Conservation (phyloP, 139 green algal species). For the Micromonas pusilla region DNA sequence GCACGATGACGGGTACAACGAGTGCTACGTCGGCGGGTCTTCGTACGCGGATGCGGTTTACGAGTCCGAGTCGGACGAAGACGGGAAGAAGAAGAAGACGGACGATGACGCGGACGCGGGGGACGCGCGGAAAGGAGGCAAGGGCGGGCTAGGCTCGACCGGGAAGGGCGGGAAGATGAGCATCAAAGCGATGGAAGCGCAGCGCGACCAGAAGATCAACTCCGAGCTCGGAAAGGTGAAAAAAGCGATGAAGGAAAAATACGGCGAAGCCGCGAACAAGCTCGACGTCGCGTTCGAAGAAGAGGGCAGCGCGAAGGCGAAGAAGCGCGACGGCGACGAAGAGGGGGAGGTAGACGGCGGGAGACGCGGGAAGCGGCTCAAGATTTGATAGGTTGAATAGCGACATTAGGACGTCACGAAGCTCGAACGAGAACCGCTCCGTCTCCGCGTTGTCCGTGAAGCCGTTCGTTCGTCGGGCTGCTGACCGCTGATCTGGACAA, state of each 20-base stretch:
- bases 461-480: too few relatives aligned
- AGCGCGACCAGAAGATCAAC: neutral
- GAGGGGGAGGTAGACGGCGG: neutral
- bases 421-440: too few relatives aligned
- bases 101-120: neutral
- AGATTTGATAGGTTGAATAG: neutral
- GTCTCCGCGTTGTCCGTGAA: too few relatives aligned
- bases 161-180: neutral
- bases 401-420: too few relatives aligned
- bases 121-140: neutral
- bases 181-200: neutral
- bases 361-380: neutral
- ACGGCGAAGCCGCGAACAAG: constrained; percentile 2
- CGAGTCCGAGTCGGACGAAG: too few relatives aligned
- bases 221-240: constrained; percentile 8
- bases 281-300: constrained; percentile 17
- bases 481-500: too few relatives aligned
- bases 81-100: neutral
- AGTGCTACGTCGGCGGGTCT: neutral
- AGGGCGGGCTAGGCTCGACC: too few relatives aligned
- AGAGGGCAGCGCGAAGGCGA: neutral
- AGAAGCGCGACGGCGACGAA: neutral
- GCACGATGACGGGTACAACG: neutral
- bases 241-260: constrained; percentile 13
- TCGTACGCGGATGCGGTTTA: too few relatives aligned